phyloP scores from a whole-genome alignment of 2,329 filamentous ascomycete genomes.

The Monosporascus sp. region DNA sequence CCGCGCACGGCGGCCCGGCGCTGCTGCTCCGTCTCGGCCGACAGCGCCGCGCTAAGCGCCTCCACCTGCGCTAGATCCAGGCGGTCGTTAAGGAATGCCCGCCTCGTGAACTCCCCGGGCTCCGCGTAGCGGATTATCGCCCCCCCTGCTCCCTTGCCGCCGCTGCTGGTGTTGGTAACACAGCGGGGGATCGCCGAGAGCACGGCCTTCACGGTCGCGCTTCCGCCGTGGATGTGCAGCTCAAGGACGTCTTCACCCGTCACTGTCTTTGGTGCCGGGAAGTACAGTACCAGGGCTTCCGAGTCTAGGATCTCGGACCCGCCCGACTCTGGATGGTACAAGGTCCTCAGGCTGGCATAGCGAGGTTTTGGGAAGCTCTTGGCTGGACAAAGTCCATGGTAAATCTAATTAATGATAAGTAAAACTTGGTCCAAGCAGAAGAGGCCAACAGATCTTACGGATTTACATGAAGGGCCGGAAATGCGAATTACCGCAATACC shows the following conservation, averaged over 20 bases:
- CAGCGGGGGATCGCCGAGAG: slow-evolving; percentile 67
- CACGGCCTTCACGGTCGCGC: slow-evolving; percentile 82
- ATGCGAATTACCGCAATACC: slow-evolving; percentile 88
- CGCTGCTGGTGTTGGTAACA: not conserved
- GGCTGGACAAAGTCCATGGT: slow-evolving; percentile 43
- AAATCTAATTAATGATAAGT: slow-evolving; percentile 37
- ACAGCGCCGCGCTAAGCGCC: slow-evolving; percentile 56
- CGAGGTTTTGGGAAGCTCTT: slow-evolving; percentile 42
- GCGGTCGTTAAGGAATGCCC: slow-evolving; percentile 82
- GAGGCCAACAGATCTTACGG: slow-evolving; percentile 9
- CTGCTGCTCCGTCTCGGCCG: slow-evolving; percentile 85
- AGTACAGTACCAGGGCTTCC: slow-evolving; percentile 74
- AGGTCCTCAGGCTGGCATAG: slow-evolving; percentile 66
- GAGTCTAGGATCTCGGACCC: slow-evolving; percentile 63
- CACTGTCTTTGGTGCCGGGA: slow-evolving; percentile 73
- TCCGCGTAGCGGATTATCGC: slow-evolving; percentile 74
- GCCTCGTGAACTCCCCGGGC: slow-evolving; percentile 88
- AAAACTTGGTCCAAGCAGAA: slow-evolving; percentile 1
- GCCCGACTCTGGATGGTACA: slow-evolving; percentile 50
- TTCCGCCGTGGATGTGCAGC: slow-evolving; percentile 88
- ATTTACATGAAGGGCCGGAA: slow-evolving; percentile 69
- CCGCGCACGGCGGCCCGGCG: slow-evolving; percentile 79
- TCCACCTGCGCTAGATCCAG: slow-evolving; percentile 83
- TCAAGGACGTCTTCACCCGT: slow-evolving; percentile 93
- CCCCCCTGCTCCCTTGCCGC: not conserved